These are phyloP conservation scores for Chaetomiaceae sp. DNA, from an alignment of 2,329 filamentous ascomycete species.

Conservation along the genomic window DNA sequence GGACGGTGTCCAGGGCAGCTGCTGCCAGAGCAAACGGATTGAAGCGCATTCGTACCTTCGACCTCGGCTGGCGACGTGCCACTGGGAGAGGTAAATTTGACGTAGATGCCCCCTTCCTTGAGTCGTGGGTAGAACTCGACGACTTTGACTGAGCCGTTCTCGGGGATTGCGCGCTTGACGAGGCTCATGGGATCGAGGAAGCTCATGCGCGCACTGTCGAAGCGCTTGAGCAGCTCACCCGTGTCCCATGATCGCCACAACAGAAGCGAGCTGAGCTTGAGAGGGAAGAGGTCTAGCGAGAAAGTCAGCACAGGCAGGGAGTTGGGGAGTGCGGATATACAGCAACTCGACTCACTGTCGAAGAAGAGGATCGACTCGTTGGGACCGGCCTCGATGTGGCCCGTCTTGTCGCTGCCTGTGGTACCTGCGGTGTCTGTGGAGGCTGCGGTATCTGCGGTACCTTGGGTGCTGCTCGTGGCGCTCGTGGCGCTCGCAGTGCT, in stretches of 20 bases:
- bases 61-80: slow-evolving; percentile 36
- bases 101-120: slow-evolving; percentile 88
- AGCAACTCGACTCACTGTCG: slow-evolving; percentile 56
- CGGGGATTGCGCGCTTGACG: slow-evolving; percentile 58
- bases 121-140: slow-evolving; percentile 77
- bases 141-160: slow-evolving; percentile 58
- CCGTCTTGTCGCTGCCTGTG: slow-evolving; percentile 54
- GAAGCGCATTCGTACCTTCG: slow-evolving; percentile 33
- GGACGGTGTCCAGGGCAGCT: too few relatives aligned
- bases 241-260: slow-evolving; percentile 42
- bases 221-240: slow-evolving; percentile 46
- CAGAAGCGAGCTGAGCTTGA: slow-evolving; percentile 53
- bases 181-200: slow-evolving; percentile 47
- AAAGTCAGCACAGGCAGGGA: background rate
- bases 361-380: slow-evolving; percentile 86
- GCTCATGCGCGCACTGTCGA: slow-evolving; percentile 45
- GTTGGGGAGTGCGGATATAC: background rate
- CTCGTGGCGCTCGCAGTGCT: slow-evolving; percentile 52
- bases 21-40: too few relatives aligned
- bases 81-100: slow-evolving; percentile 64
- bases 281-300: slow-evolving; percentile 68
- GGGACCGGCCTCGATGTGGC: slow-evolving; percentile 69
- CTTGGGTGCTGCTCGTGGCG: slow-evolving; percentile 45
- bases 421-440: slow-evolving; percentile 53
- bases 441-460: slow-evolving; percentile 38